Base-by-base conservation (phyloP, 2,329 filamentous ascomycete species). In the Monosporascus sp. region DNA sequence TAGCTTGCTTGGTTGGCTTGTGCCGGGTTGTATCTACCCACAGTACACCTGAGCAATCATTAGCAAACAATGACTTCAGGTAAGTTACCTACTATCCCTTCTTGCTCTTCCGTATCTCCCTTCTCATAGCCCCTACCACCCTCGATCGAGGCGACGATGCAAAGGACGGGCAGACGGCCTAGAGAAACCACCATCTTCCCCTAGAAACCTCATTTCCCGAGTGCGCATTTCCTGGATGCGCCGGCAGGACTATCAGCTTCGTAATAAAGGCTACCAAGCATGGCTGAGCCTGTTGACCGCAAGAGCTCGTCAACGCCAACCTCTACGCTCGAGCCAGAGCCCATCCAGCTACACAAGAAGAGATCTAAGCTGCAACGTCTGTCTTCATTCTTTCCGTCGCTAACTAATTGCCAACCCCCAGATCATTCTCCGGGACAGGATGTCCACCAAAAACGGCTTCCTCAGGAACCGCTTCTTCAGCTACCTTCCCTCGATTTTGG, bases 361-460 rank as follows among this genome's bases (percentile, higher is more conserved):
- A 46, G 25, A 27, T 46, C 65, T 45, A 64, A 53, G 55, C 57
- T 67, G 20, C 55, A 60, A 37, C 64, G 65, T 53, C 54, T 66
- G 50, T 68, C 65, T 24, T 60, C 63, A 35, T 65, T 68, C 60
- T 65, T 67, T 46, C 65, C 65, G 31, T 65, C 64, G 58, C 67
- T 69, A 56, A 69, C 63, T 51, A 59, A 52, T 44, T 51, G 55
- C 51, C 55, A 58, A 20, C 49, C 53, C 48, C 54, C 57, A 68
- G 64, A 66, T 46, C 56, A 50, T 39, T 36, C 58, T 17, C 25
- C 57, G 8, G 57, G 49, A 24, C 50, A 51, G 24, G 41, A 47
- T 22, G 49, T 60, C 52, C 60, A 59, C 51, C 64, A 62, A 53
- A 68, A 68, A 43, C 62, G 64, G 24, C 48, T 64, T 41, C 57